Percentiles rank a stretch among this genome's conserved stretches.
These are phyloP conservation scores for Naematelia aurantialba DNA, from an alignment of 768 basidiomycete genomes.

Conservation along the genomic window DNA sequence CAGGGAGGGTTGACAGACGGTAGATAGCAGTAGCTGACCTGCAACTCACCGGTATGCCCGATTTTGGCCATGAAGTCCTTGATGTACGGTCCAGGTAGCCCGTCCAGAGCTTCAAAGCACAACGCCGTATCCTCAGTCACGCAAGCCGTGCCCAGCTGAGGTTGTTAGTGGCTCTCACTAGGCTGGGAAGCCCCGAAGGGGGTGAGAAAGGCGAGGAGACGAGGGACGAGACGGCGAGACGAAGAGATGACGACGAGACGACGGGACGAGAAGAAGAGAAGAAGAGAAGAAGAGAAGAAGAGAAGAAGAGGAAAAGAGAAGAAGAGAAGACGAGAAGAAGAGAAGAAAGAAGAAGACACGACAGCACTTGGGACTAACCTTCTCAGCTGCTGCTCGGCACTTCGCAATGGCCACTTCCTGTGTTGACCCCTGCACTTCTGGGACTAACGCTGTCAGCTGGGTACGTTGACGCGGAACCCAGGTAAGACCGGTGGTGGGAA, in stretches of 20 bases:
- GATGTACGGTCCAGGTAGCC: constrained; percentile 95
- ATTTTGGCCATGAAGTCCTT: constrained; percentile 80
- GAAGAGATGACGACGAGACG: background rate
- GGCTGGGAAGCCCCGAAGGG: too few species aligned
- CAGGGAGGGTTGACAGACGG: too few species aligned
- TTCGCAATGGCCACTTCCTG: constrained; percentile 85
- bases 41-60: constrained; percentile 76
- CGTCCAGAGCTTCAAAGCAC: constrained; percentile 80
- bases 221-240: background rate
- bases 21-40: too few species aligned
- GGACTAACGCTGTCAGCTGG: constrained; percentile 60
- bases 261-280: background rate
- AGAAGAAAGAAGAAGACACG: background rate
- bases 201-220: too few species aligned
- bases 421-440: constrained; percentile 90
- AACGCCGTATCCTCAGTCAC: constrained; percentile 79
- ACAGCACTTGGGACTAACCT: constrained; percentile 54
- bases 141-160: constrained; percentile 44
- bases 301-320: background rate
- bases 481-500: too few species aligned
- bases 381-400: constrained; percentile 75
- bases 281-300: background rate
- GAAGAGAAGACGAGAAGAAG: background rate
- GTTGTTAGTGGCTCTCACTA: background rate
- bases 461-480: too few species aligned